Conservation (phyloP, 768 basidiomycete genomes). For the Lactarius indigo region DNA sequence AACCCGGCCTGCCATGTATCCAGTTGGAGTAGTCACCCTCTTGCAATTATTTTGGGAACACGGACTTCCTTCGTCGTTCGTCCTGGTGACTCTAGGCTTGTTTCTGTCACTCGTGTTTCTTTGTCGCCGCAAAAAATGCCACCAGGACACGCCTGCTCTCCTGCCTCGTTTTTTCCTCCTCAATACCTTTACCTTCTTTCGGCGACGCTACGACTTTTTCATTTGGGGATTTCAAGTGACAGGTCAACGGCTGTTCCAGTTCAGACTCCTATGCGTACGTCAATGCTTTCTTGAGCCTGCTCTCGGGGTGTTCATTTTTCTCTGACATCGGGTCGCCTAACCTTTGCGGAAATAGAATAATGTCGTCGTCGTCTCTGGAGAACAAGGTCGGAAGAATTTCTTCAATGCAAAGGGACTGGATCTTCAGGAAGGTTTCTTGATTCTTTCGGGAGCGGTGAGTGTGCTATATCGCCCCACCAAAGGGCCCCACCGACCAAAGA, state of each 20-base stretch:
- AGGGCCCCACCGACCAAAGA: neutral
- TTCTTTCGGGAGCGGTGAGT: constrained; percentile 72
- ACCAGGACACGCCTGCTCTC: constrained; percentile 43
- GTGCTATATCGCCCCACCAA: constrained; percentile 1
- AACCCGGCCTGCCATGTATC: constrained; percentile 35
- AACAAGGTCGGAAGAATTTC: constrained; percentile 63
- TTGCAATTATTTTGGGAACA: constrained; percentile 25
- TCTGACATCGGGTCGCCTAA: constrained; percentile 18
- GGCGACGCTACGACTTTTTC: constrained; percentile 65
- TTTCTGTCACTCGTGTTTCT: constrained; percentile 17
- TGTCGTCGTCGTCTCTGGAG: constrained; percentile 74
- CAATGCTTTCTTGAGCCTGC: constrained; percentile 8
- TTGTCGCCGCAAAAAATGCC: constrained; percentile 3
- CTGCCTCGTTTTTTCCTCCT: constrained; percentile 58
- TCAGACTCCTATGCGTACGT: constrained; percentile 64
- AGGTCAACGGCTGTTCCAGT: constrained; percentile 63
- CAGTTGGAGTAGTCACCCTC: constrained; percentile 41
- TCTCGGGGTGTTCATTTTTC: neutral
- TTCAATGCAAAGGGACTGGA: constrained; percentile 69
- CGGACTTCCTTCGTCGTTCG: constrained; percentile 19
- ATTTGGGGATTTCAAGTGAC: constrained; percentile 68
- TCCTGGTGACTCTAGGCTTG: constrained; percentile 29
- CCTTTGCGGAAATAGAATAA: constrained; percentile 48
- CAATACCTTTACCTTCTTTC: constrained; percentile 66
- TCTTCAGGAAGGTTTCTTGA: constrained; percentile 75